phyloP scores from a whole-genome alignment of 495 filamentous ascomycete genomes.

The Penicillium ucsense region DNA sequence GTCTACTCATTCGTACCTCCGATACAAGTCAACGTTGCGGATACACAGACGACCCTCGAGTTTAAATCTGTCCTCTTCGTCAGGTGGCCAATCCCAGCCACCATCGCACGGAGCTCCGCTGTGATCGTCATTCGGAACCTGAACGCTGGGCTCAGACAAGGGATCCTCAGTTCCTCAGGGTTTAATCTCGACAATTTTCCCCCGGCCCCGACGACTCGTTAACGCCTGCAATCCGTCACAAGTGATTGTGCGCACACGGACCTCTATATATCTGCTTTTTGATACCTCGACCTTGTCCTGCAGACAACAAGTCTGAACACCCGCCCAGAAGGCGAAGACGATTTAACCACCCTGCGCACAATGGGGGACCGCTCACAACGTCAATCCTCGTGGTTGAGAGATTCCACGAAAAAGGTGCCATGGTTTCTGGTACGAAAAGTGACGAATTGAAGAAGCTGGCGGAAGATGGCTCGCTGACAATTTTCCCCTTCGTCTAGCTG shows the following conservation, averaged over 20 bases:
- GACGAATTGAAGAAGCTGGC: neutral
- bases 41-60: too few species aligned
- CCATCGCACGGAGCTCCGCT: constrained; percentile 12
- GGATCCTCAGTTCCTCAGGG: constrained; percentile 3
- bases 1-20: too few species aligned
- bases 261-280: too few species aligned
- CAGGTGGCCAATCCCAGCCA: constrained; percentile 3
- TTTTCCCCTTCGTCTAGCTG: constrained; percentile 17
- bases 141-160: constrained; percentile 9
- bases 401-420: constrained; percentile 69
- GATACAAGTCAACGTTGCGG: too few species aligned
- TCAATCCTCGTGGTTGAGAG: constrained; percentile 41
- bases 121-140: constrained; percentile 17
- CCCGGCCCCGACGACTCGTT: neutral
- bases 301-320: constrained; percentile 7
- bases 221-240: too few species aligned
- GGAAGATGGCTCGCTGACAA: neutral
- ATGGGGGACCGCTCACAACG: constrained; percentile 32
- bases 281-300: neutral
- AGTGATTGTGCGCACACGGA: too few species aligned
- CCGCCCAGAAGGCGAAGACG: constrained; percentile 3
- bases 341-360: constrained; percentile 4
- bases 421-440: constrained; percentile 57
- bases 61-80: too few species aligned
- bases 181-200: neutral